Evolutionary conservation across 2,329 filamentous ascomycete genomes (phyloP).

Genomic region (Sporothrix pallida): DNA sequence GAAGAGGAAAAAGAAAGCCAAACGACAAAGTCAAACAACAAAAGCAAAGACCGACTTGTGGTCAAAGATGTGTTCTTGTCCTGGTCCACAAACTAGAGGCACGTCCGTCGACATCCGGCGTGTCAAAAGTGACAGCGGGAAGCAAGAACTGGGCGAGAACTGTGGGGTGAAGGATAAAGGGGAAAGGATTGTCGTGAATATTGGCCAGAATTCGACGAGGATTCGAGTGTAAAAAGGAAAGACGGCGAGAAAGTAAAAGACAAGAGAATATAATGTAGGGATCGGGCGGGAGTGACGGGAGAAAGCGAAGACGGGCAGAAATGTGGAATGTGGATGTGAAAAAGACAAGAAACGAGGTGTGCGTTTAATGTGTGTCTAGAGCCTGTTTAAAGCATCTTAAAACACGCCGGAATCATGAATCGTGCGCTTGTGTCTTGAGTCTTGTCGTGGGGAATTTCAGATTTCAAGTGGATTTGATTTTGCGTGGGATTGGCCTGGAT

Average conservation of each 20-base stretch:
- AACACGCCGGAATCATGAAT: background rate
- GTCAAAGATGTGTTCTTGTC: background rate
- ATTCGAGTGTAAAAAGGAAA: background rate
- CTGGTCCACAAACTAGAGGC: conserved; percentile 8
- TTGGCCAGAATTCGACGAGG: too few species aligned
- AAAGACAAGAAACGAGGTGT: too few species aligned
- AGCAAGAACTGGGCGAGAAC: background rate
- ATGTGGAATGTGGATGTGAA: background rate
- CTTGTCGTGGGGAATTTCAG: too few species aligned
- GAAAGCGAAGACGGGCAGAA: background rate
- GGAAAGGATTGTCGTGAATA: too few species aligned
- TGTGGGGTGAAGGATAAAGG: background rate
- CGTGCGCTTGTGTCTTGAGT: background rate
- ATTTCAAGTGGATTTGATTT: too few species aligned
- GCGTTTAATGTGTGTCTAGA: background rate
- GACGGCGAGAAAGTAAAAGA: background rate
- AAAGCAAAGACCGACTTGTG: background rate
- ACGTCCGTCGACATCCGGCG: conserved; percentile 6
- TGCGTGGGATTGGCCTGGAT: too few species aligned
- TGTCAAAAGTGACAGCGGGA: conserved; percentile 23
- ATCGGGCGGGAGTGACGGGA: background rate
- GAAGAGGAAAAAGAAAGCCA: too few species aligned
- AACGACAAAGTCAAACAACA: too few species aligned
- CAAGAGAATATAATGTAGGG: background rate
- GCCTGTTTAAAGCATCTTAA: background rate